Base-by-base conservation (phyloP, 2,329 filamentous ascomycete genomes). In the Thermoascus crustaceus region DNA sequence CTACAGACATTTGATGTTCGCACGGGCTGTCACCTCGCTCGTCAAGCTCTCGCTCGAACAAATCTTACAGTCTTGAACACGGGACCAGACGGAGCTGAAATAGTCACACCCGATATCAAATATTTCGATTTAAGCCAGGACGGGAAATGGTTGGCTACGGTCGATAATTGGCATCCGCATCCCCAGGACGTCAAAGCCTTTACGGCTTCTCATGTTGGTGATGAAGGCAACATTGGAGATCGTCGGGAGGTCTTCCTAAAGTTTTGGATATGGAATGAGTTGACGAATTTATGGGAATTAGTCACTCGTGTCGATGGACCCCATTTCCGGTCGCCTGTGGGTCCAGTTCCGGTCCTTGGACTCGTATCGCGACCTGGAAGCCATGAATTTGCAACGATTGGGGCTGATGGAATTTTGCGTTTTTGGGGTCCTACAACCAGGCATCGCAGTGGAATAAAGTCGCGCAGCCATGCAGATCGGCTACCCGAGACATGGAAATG, bases 1-100 rank as follows among this genome's bases (percentile, higher is more conserved):
- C 66, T 98, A 21, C 91, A 98, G 58, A 85, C 84, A 0, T 87
- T 93, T 52, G 86, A 96, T 58, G 69, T 94, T n/a, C 75, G 79
- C 21, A 77, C 80, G 2, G 80, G 85, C 47, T 79, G 79, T 37
- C 85, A 88, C 45, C 62, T 94, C 23, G 78, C 77, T n/a, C 84
- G 85, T 43, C 91, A 98, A 67, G 86, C 91, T 4, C 67, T 98
- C 44, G 82, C 88, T 5, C 76, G 91, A 34, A 94, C 89, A 30
- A 89, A 93, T 49, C 78, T 83, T 3, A 94, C 89, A 0, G 82
- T 85, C 40, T 67, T 84, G 44, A 93, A 86, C 49, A 70, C 82
- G 25, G 82, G 80, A 5, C 80, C 80, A 9, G 80, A 82, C 45
- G 78, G 83, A 4, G 72, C 76, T 34, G 71, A 75, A 4, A 76